These are phyloP conservation scores for Suillus discolor DNA, from an alignment of 768 basidiomycete genomes.

Conservation along the genomic window DNA sequence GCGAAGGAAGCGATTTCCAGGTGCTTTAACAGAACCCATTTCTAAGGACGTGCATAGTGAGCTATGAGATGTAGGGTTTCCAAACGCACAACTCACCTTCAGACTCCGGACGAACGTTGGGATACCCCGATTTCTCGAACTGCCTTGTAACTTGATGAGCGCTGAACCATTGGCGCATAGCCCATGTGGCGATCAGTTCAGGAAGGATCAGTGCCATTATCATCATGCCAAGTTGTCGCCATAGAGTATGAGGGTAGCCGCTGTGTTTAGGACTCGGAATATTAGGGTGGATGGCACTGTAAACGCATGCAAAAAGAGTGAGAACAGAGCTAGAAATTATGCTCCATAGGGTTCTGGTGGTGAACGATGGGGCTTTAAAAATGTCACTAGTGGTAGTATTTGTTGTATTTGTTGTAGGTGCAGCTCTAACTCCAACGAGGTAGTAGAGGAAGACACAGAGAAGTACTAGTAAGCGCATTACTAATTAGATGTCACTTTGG, in stretches of 20 bases:
- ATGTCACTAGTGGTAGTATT: no score
- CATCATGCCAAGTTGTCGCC: constrained; percentile 13
- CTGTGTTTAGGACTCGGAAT: no score
- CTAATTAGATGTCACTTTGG: neutral
- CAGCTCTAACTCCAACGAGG: neutral
- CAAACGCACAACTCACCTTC: neutral
- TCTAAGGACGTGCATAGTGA: no score
- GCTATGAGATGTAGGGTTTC: no score
- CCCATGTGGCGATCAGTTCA: constrained; percentile 24
- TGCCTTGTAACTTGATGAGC: constrained; percentile 11
- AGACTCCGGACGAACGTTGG: neutral
- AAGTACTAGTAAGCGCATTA: neutral
- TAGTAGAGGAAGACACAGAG: neutral
- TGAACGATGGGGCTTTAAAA: no score
- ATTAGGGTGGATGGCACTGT: no score
- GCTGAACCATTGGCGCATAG: constrained; percentile 20
- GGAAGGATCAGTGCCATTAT: constrained; percentile 22
- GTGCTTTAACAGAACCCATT: no score
- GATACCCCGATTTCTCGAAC: neutral
- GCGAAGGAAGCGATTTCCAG: no score
- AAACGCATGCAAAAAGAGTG: no score
- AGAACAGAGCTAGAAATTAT: no score
- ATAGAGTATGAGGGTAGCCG: neutral
- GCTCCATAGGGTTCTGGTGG: no score
- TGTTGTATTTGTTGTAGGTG: no score